Base-by-base conservation (phyloP, 2,329 filamentous ascomycete species). In the Exophiala lecanii-corni region DNA sequence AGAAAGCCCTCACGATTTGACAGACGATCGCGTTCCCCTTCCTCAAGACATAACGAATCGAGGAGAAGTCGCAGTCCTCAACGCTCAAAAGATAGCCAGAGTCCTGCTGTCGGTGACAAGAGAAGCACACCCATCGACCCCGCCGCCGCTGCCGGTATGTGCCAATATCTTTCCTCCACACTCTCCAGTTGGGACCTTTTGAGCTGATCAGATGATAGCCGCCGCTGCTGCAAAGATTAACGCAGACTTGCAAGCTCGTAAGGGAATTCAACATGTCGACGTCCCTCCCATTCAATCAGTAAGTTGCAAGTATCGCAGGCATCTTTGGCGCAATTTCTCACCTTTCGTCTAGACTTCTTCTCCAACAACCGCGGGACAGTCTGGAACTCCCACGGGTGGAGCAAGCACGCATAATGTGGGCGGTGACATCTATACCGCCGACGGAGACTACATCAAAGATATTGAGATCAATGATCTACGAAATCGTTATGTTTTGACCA, bases 391-490 rank as follows among this genome's bases (percentile, higher is more conserved):
- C 15, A 70, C 74, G 18, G 69, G 74, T 30, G 63, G 69, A n/a
- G 69, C 69, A 33, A 62, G 60, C 39, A 67, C 67, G 16, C 73
- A 73, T 30, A 79, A 79, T 49, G 76, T 94, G 64, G 88, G 91
- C 59, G 81, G 84, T 58, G 88, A 94, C 59, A 85, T 95, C 64
- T 97, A 97, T 63, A 85, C 94, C 57, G 85, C 89, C 50, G 92
- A 97, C 63, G 92, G 92, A 59, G 92, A 98, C 69, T 97, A 86
- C 65, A 97, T 98, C 70, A 92, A 94, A 68, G 92, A 98, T 62
- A 95, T 98, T 61, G 92, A 97, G 73, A 88, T 98, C 73, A 98
- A 98, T 67, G 91, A 97, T 68, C 71, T 97, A 61, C 84, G 91
- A 54, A 98, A 97, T 65, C 86, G 91, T 58, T 98, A 98, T 68